phyloP scores from a whole-genome alignment of 768 basidiomycete species.

The Sistotremastrum suecicum region DNA sequence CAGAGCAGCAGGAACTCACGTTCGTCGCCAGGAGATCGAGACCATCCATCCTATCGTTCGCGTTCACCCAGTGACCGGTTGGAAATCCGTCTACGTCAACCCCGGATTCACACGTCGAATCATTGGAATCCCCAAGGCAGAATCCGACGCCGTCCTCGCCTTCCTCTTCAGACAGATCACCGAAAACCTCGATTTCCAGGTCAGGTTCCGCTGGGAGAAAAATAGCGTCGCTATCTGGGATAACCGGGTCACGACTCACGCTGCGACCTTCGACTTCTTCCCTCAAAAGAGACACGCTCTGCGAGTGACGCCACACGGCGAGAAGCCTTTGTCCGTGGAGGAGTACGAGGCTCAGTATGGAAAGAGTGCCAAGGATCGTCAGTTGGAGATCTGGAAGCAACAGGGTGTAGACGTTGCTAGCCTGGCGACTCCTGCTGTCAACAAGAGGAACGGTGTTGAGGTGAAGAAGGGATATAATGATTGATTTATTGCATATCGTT shows the following conservation, averaged over 20 bases:
- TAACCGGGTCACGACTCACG: conserved; percentile 68
- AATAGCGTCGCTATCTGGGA: conserved; percentile 82
- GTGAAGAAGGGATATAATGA: not conserved
- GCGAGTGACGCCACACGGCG: conserved; percentile 70
- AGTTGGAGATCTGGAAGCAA: conserved; percentile 57
- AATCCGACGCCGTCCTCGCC: conserved; percentile 57
- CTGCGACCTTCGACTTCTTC: conserved; percentile 76
- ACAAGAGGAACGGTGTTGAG: not conserved
- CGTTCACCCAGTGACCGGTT: conserved; percentile 73
- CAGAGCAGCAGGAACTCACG: conserved; percentile 50
- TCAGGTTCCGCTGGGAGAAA: conserved; percentile 63
- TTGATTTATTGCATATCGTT: not conserved
- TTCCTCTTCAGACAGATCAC: conserved; percentile 62
- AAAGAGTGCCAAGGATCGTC: conserved; percentile 57
- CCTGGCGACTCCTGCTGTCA: conserved; percentile 14
- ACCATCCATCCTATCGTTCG: conserved; percentile 69
- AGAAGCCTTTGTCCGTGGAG: conserved; percentile 60
- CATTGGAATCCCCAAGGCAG: conserved; percentile 64
- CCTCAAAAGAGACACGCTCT: conserved; percentile 64
- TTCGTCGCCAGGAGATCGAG: conserved; percentile 56
- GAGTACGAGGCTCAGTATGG: conserved; percentile 54
- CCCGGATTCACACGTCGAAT: conserved; percentile 74
- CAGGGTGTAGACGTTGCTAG: conserved; percentile 35
- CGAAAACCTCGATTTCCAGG: conserved; percentile 59
- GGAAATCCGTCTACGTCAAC: conserved; percentile 76